A percentile compares a stretch with the other conserved stretches of the same genome.
These are phyloP conservation scores for Durotheca rogersii DNA, from an alignment of 495 filamentous ascomycete genomes.

Conservation along the genomic window DNA sequence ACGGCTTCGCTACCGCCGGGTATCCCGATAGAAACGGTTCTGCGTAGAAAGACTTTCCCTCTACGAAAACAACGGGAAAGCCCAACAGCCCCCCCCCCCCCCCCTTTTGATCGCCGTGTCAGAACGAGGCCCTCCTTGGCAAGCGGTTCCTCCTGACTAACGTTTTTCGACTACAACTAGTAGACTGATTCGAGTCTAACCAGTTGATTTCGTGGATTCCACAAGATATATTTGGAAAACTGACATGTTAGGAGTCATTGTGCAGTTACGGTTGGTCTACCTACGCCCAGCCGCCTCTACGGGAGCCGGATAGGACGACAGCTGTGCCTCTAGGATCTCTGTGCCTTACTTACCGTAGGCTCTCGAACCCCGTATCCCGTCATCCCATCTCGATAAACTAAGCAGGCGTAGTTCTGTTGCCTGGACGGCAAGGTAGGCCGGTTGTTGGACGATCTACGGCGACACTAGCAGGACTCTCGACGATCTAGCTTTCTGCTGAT, in stretches of 20 bases:
- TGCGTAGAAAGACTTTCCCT: background rate
- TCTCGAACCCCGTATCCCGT: too few species aligned
- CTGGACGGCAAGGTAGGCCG: too few species aligned
- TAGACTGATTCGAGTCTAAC: background rate
- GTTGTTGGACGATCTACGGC: background rate
- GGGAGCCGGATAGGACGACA: too few species aligned
- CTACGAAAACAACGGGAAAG: too few species aligned
- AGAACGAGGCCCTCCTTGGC: background rate
- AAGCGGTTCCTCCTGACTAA: conserved; percentile 1
- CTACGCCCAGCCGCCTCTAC: background rate
- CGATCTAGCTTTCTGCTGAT: conserved; percentile 3
- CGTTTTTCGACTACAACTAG: background rate
- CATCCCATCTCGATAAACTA: too few species aligned
- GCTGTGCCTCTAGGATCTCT: too few species aligned
- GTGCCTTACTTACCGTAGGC: too few species aligned
- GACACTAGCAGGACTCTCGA: conserved; percentile 8
- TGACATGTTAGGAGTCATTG: background rate
- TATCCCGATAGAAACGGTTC: background rate
- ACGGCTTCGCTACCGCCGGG: conserved; percentile 2
- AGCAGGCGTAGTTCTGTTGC: too few species aligned
- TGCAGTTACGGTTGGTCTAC: background rate
- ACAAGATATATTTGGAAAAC: background rate
- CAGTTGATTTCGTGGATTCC: background rate
- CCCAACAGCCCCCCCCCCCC: too few species aligned
- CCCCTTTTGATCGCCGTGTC: too few species aligned